phyloP scores from a whole-genome alignment of 208 protist genomes.

The Acanthamoeba sp. region DNA sequence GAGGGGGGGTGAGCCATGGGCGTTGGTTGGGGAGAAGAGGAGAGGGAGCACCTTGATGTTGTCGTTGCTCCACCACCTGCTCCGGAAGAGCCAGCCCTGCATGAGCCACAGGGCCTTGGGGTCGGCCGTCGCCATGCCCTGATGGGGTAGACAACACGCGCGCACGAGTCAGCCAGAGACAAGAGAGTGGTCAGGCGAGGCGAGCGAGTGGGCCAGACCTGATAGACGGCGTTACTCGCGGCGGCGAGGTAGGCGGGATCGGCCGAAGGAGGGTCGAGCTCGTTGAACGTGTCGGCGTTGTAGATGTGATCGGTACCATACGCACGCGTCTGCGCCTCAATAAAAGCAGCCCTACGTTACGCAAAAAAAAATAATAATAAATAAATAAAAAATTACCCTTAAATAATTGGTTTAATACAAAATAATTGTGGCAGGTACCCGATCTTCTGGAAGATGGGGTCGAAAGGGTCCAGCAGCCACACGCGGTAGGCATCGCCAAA shows the following conservation, averaged over 20 bases:
- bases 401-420: background rate
- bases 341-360: background rate
- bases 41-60: background rate
- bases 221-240: constrained; percentile 75
- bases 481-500: background rate
- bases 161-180: background rate
- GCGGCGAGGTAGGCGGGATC: constrained; percentile 79
- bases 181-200: background rate
- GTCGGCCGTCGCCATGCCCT: constrained; percentile 79
- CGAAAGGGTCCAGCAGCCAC: constrained; percentile 67
- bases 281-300: constrained; percentile 87
- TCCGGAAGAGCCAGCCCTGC: constrained; percentile 88
- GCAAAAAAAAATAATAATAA: background rate
- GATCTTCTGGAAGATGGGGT: constrained; percentile 75
- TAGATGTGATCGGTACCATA: constrained; percentile 82
- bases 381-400: background rate
- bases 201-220: background rate
- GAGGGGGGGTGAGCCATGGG: background rate
- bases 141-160: background rate
- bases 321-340: constrained; percentile 19
- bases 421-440: background rate
- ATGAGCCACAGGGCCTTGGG: constrained; percentile 89
- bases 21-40: background rate
- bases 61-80: constrained; percentile 42
- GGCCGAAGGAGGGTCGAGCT: constrained; percentile 74